Base-by-base conservation (phyloP, 2,329 filamentous ascomycete species). In the Aphanocladium album region DNA sequence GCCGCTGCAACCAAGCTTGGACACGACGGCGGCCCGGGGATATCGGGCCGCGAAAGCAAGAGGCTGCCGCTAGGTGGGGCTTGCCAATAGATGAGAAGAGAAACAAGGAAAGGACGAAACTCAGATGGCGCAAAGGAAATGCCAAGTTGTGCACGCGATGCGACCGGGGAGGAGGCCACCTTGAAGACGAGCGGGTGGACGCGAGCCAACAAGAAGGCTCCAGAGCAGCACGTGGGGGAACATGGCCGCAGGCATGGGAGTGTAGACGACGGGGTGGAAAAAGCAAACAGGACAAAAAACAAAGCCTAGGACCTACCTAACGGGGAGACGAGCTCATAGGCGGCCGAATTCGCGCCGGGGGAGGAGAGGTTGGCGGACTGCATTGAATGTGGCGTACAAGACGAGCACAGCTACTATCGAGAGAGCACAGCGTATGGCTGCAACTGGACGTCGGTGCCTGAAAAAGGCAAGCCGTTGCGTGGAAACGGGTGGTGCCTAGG, bases 301-400 rank as follows among this genome's bases (percentile, higher is more conserved):
- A 17, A 16, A 54, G 30, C 25, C 25, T 11, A 19, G n/a, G 5
- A 54, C 53, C 11, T 45, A 61, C 60, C 60, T 41, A 61, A 23
- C 6, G 60, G 60, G 12, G 60, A 57, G 25, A 61, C 53, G 17
- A 57, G 46, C 41, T 61, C 60, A 17, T 57, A 57, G 21, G 39
- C 21, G 23, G 41, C 47, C 27, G 53, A 49, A 7, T 30, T 27
- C 39, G 45, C 19, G 27, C 17, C 25, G 39, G 33, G 41, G 53
- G 53, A 12, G 21, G 17, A 19, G 19, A 37, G n/a, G 41, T 47
- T n/a, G 21, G 27, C 23, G 27, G 45, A 51, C 39, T 54, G 39
- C 57, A 60, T 57, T 14, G 54, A 21, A 5, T 11, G 33, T 49
- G 50, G 39, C 41, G 23, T 47, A 8, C 37, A 45, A 39, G 41